Percentiles rank a stretch among this genome's conserved stretches.
Evolutionary conservation across 805 yeast genomes (phyloP).

Genomic region (Teunomyces tritomae): DNA sequence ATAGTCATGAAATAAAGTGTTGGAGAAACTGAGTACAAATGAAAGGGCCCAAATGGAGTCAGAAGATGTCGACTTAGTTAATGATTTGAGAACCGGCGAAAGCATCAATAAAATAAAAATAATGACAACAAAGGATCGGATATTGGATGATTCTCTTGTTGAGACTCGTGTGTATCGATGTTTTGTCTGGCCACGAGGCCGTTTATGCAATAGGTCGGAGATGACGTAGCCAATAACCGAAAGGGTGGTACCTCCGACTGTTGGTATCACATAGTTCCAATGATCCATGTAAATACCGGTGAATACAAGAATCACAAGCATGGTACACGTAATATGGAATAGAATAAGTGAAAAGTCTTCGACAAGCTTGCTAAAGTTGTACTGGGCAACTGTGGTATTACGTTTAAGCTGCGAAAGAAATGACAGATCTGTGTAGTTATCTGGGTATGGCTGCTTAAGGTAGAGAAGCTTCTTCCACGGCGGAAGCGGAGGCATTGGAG

Average conservation of each 20-base stretch:
- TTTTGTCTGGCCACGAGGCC: neutral
- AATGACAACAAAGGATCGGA: constrained; percentile 69
- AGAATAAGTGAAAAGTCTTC: constrained; percentile 69
- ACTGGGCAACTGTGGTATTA: constrained; percentile 69
- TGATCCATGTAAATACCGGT: constrained; percentile 50
- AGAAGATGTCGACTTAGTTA: constrained; percentile 84
- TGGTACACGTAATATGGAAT: constrained; percentile 61
- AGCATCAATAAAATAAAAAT: constrained; percentile 69
- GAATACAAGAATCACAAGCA: constrained; percentile 67
- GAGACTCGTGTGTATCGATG: constrained; percentile 10
- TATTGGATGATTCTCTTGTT: constrained; percentile 11
- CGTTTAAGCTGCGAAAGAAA: constrained; percentile 79
- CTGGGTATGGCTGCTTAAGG: constrained; percentile 83
- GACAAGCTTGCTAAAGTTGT: constrained; percentile 62
- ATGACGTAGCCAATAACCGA: constrained; percentile 33
- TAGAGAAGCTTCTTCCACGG: constrained; percentile 87
- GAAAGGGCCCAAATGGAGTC: constrained; percentile 95
- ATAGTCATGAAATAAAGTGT: constrained; percentile 67
- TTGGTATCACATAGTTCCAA: constrained; percentile 51
- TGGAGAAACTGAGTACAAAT: constrained; percentile 70
- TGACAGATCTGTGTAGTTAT: constrained; percentile 80
- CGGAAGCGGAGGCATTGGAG: constrained; percentile 7
- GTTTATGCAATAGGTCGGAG: neutral
- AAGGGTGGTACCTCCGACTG: constrained; percentile 22
- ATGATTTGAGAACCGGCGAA: constrained; percentile 86